Base-by-base conservation (phyloP, 75 land plant genomes). In the Cupressus sempervirens region DNA sequence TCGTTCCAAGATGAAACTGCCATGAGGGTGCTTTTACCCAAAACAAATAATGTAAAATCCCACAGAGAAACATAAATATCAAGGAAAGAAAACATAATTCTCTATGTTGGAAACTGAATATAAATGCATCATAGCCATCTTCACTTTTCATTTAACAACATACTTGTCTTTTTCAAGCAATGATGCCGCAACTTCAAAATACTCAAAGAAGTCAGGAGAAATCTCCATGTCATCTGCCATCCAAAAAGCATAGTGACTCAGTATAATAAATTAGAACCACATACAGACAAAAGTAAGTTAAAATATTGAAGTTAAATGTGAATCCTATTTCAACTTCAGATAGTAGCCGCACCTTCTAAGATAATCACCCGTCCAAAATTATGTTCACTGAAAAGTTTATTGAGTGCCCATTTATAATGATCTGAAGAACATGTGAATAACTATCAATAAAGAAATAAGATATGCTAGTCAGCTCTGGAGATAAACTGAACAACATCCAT, bases 1-100 rank as follows among this genome's bases (percentile, higher is more conserved):
- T 98, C 99, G 92, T 98, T 98, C 99, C 99, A 98, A 35, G 99
- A 96, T 18, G 99, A 98, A 85, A 96, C 96, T 8, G 99, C 99
- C 94, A 98, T 95, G 32, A 98, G 90, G 46, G 99, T 82, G 84
- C 98, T 98, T 82, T 82, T 52, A 52, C 40, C 53, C 32, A 54
- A 82, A 52, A 29, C 48, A 52, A 82, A 35, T 15, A 82, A 82
- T 38, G 40, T 52, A 16, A 82, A 34, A 58, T 52, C 62, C 10
- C 35, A 29, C 81, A 30, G 14, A 30, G 32, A 72, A 72, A 72
- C 35, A 72, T 32, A 72, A 3, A 72, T 72, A 72, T 72, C 35
- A 72, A 76, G 7, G 18, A 79, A 79, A 26, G 29, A 62, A 79
- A n/a, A 43, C 2, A 45, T 79, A 36, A 45, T 79, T 36, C 45